phyloP scores from a whole-genome alignment of 495 filamentous ascomycete species.

The Amniculicola lignicola region DNA sequence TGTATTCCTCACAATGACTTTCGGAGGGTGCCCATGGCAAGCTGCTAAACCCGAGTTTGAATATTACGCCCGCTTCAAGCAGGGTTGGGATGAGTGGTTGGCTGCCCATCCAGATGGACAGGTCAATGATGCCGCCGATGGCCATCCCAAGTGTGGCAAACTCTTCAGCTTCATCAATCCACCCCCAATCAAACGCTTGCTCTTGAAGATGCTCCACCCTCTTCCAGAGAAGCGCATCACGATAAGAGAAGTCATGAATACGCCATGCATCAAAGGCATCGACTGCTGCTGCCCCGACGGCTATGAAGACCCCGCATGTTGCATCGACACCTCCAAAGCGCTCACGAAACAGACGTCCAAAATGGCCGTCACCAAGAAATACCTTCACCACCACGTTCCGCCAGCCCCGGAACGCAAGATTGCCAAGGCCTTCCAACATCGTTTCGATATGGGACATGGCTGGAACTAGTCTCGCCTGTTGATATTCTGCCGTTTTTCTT shows the following conservation, averaged over 20 bases:
- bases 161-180: conserved; percentile 49
- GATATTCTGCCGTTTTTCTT: not conserved
- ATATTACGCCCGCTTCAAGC: conserved; percentile 56
- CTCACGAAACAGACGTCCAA: conserved; percentile 13
- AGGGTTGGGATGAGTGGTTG: conserved; percentile 63
- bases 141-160: conserved; percentile 49
- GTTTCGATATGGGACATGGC: conserved; percentile 39
- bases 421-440: conserved; percentile 28
- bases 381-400: conserved; percentile 37
- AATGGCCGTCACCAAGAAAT: conserved; percentile 21
- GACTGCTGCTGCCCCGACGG: conserved; percentile 61
- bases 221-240: conserved; percentile 62
- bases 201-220: conserved; percentile 75
- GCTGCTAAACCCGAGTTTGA: conserved; percentile 48
- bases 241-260: conserved; percentile 58
- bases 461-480: conserved; percentile 11
- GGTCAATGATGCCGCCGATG: conserved; percentile 43
- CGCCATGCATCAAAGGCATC: conserved; percentile 62
- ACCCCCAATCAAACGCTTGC: conserved; percentile 55
- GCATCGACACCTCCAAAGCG: conserved; percentile 27
- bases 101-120: conserved; percentile 49
- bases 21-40: conserved; percentile 63
- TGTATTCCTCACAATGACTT: conserved; percentile 66
- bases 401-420: conserved; percentile 31
- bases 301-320: conserved; percentile 34